Evolutionary conservation across 805 yeast species (phyloP).

Genomic region (Teunomyces kruisii): DNA sequence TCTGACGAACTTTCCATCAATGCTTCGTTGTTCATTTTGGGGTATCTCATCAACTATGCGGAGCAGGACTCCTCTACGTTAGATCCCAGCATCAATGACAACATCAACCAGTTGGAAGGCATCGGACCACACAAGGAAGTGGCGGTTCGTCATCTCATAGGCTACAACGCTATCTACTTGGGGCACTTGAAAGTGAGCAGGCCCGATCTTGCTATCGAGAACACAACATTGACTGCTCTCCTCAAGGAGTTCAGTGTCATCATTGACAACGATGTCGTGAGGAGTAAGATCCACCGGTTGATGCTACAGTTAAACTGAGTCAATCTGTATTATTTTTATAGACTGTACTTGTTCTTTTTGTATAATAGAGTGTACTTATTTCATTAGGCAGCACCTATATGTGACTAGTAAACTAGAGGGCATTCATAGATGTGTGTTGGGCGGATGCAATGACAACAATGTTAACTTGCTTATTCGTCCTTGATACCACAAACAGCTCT

Average conservation of each 20-base stretch:
- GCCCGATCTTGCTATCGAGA: conserved; percentile 4
- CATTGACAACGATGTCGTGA: neutral
- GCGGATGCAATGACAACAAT: neutral
- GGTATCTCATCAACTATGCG: conserved; percentile 13
- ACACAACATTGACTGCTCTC: neutral
- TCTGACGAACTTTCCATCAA: neutral
- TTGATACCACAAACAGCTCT: conserved; percentile 73
- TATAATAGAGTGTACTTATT: neutral
- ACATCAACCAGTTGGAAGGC: neutral
- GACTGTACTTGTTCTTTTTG: neutral
- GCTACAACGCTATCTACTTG: conserved; percentile 16
- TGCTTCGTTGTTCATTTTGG: conserved; percentile 12
- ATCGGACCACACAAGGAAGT: conserved; percentile 5
- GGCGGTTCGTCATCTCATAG: conserved; percentile 13
- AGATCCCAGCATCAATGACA: neutral
- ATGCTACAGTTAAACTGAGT: conserved; percentile 1
- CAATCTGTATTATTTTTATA: neutral
- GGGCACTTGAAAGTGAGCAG: conserved; percentile 8
- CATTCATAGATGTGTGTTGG: neutral
- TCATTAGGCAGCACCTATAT: conserved; percentile 2
- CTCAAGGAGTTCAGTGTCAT: neutral
- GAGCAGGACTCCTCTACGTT: conserved; percentile 4
- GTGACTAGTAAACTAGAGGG: neutral
- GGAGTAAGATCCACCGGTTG: conserved; percentile 1
- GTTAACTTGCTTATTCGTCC: conserved; percentile 24